phyloP scores from a whole-genome alignment of 2,329 filamentous ascomycete genomes.

The Pyrenochaeta sp. region DNA sequence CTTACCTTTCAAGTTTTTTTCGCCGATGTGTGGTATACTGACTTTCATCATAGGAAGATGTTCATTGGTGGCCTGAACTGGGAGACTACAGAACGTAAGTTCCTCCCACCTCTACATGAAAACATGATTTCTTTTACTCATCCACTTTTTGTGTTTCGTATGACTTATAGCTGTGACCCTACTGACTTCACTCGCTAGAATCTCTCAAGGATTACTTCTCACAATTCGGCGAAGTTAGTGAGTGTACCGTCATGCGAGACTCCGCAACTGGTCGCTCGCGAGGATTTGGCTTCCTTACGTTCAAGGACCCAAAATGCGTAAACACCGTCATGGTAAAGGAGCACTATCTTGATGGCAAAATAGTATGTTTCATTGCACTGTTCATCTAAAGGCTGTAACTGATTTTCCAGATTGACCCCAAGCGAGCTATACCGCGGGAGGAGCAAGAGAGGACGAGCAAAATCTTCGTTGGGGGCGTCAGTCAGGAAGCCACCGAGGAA shows the following conservation, averaged over 20 bases:
- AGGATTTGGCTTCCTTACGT: slow-evolving; percentile 97
- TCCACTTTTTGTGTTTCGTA: background rate
- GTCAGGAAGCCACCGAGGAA: slow-evolving; percentile 94
- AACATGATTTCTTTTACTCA: no score
- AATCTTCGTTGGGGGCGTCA: slow-evolving; percentile 97
- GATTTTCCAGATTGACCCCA: slow-evolving; percentile 86
- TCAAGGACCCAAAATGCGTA: slow-evolving; percentile 96
- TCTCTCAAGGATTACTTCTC: slow-evolving; percentile 97
- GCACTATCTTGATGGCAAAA: slow-evolving; percentile 97
- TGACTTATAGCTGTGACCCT: background rate
- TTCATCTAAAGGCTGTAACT: slow-evolving; percentile 23
- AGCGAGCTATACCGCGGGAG: slow-evolving; percentile 94
- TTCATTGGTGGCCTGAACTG: slow-evolving; percentile 99
- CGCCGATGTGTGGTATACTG: slow-evolving; percentile 16
- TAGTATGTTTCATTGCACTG: slow-evolving; percentile 69
- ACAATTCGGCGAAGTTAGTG: slow-evolving; percentile 94
- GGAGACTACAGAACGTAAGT: slow-evolving; percentile 97
- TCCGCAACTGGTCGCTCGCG: slow-evolving; percentile 91
- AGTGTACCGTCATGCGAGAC: slow-evolving; percentile 99
- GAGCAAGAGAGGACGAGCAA: slow-evolving; percentile 99
- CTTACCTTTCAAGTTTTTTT: background rate
- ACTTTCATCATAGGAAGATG: slow-evolving; percentile 79
- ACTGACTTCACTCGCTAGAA: slow-evolving; percentile 64
- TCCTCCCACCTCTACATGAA: background rate
- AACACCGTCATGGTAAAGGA: slow-evolving; percentile 99